A percentile compares a stretch with the other conserved stretches of the same genome.
phyloP scores from a whole-genome alignment of 2,329 filamentous ascomycete species.

The Pseudophaeomoniella oleicola region DNA sequence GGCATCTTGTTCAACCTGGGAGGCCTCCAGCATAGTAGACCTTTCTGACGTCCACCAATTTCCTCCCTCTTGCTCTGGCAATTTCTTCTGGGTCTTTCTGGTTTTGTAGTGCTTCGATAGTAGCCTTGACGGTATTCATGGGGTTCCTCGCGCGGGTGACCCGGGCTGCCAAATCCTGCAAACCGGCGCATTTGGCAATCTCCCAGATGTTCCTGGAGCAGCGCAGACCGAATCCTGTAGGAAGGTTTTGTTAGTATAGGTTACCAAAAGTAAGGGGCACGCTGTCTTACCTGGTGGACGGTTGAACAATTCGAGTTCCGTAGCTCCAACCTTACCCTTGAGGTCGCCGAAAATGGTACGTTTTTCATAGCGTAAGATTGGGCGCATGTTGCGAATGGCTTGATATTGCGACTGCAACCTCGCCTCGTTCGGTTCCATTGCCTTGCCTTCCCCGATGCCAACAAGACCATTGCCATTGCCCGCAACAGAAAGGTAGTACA shows the following conservation, averaged over 20 bases:
- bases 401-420: slow-evolving; percentile 58
- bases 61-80: slow-evolving; percentile 77
- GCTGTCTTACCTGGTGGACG: slow-evolving; percentile 66
- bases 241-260: slow-evolving; percentile 27
- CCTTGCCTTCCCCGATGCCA: slow-evolving; percentile 83
- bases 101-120: slow-evolving; percentile 65
- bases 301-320: slow-evolving; percentile 64
- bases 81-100: slow-evolving; percentile 83
- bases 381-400: slow-evolving; percentile 83
- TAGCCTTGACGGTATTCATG: slow-evolving; percentile 95
- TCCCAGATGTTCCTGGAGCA: slow-evolving; percentile 88
- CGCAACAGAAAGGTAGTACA: slow-evolving; percentile 64
- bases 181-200: slow-evolving; percentile 75
- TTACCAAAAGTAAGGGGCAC: neutral
- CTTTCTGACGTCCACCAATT: slow-evolving; percentile 89
- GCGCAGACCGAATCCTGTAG: slow-evolving; percentile 90
- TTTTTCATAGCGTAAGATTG: slow-evolving; percentile 81
- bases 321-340: slow-evolving; percentile 73
- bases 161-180: slow-evolving; percentile 70
- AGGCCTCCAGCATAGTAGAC: slow-evolving; percentile 78
- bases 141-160: slow-evolving; percentile 81
- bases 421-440: slow-evolving; percentile 56
- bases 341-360: slow-evolving; percentile 83
- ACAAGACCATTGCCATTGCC: slow-evolving; percentile 77
- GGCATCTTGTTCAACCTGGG: too few relatives aligned